A percentile compares a stretch with the other conserved stretches of the same genome.
phyloP scores from a whole-genome alignment of 2,329 filamentous ascomycete species.

The Fusarium pseudonygamai region DNA sequence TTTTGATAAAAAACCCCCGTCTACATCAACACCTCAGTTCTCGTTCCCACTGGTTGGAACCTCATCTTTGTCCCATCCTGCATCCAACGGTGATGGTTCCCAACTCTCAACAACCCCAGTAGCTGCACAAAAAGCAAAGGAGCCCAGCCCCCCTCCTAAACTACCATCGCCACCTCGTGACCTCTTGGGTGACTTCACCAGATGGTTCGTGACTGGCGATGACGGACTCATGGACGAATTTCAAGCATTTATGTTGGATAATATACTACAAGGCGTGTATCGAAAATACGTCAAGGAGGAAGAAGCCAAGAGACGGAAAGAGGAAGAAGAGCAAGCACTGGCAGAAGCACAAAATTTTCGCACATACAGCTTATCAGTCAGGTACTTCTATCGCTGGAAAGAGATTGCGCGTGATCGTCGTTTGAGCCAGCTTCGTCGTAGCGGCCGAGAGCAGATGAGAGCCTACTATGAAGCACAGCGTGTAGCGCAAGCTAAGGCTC shows the following conservation, averaged over 20 bases:
- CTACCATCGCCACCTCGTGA: constrained; percentile 48
- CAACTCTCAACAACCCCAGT: constrained; percentile 1
- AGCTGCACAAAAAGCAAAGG: constrained; percentile 3
- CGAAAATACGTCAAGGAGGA: constrained; percentile 53
- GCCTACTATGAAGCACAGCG: constrained; percentile 55
- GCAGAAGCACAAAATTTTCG: constrained; percentile 60
- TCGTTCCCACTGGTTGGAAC: constrained; percentile 11
- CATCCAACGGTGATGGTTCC: neutral
- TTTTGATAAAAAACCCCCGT: neutral
- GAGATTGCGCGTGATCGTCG: constrained; percentile 58
- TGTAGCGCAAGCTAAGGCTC: constrained; percentile 45
- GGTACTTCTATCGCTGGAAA: constrained; percentile 67
- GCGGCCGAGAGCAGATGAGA: constrained; percentile 61
- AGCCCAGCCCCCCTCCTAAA: neutral
- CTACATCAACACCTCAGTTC: constrained; percentile 13
- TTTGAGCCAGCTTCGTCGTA: constrained; percentile 60
- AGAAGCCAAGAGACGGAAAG: constrained; percentile 53
- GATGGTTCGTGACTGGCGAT: constrained; percentile 66
- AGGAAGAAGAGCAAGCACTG: constrained; percentile 59
- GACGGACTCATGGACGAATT: constrained; percentile 63
- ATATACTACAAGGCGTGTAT: constrained; percentile 56
- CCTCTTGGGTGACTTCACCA: constrained; percentile 59
- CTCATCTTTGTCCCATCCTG: neutral
- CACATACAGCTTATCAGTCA: constrained; percentile 59
- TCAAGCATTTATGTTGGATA: constrained; percentile 55